Percentiles rank a stretch among this genome's conserved stretches.
Evolutionary conservation across 2,329 filamentous ascomycete genomes (phyloP).

Genomic region (Orbilia brochopaga): DNA sequence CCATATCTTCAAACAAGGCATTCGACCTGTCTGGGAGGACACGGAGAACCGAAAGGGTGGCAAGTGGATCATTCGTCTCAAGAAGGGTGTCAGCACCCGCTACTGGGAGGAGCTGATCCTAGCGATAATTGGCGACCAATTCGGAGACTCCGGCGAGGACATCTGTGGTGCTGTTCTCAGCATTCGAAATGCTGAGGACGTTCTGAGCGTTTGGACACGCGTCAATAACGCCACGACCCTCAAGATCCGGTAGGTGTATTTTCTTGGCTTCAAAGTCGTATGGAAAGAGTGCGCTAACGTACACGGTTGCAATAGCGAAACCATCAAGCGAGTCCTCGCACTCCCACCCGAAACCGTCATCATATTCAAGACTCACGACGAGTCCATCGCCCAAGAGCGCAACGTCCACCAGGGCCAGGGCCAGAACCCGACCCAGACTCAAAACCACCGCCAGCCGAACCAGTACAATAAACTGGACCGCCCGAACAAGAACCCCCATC

Average conservation of each 20-base stretch:
- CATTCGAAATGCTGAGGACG: slow-evolving; percentile 93
- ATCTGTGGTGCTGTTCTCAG: slow-evolving; percentile 94
- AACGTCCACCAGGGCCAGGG: slow-evolving; percentile 33
- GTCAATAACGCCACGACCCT: slow-evolving; percentile 91
- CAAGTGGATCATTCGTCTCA: slow-evolving; percentile 95
- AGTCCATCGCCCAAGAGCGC: slow-evolving; percentile 69
- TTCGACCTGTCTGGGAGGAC: slow-evolving; percentile 97
- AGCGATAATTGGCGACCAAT: slow-evolving; percentile 91
- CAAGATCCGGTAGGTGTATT: slow-evolving; percentile 79
- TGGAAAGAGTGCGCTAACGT: slow-evolving; percentile 4
- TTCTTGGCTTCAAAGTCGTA: slow-evolving; percentile 3
- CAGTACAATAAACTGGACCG: slow-evolving; percentile 46
- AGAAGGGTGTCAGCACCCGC: slow-evolving; percentile 94
- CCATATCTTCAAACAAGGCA: slow-evolving; percentile 95
- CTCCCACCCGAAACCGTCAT: slow-evolving; percentile 89
- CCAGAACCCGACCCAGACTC: slow-evolving; percentile 28
- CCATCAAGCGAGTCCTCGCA: slow-evolving; percentile 85
- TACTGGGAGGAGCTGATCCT: slow-evolving; percentile 96
- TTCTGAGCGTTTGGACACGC: slow-evolving; percentile 96
- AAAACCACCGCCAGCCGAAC: slow-evolving; percentile 28
- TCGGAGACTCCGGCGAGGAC: slow-evolving; percentile 88
- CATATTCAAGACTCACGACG: slow-evolving; percentile 94
- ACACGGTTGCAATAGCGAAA: slow-evolving; percentile 70
- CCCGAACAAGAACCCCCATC: slow-evolving; percentile 44
- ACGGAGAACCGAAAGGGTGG: slow-evolving; percentile 94